Evolutionary conservation across 2,329 filamentous ascomycete genomes (phyloP), one percentile per base, ranked within the genome.

Genomic region (Pseudogymnoascus sp.): DNA sequence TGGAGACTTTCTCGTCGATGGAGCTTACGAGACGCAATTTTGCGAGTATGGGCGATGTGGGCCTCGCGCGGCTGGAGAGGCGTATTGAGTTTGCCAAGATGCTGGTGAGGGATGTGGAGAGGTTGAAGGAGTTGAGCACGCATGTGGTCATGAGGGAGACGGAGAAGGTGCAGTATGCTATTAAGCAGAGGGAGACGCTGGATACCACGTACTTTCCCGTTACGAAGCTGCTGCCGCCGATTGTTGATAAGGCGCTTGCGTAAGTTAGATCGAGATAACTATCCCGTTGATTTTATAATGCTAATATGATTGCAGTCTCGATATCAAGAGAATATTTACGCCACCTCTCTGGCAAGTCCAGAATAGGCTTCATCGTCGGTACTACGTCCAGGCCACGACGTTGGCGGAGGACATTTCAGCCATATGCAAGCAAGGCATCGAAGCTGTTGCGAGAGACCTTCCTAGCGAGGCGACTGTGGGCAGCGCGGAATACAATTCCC

Each of bases 1-100:
- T 97, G 82, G 93, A 97, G 74, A 91, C 91, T 0, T 99, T 97
- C 74, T 93, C 93, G 5, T 96, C 92, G 0, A 96, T 97, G 89
- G 94, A 99, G 75, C 87, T 99, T 67, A 97, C 94, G 2, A 84
- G 94, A 60, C 88, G 94, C 64, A 93, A 97, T 75, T 99, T 97
- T 75, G 89, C 89, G n/a, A 88, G 89, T 38, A 96, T 97, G 91
- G 94, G 94, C 5, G 86, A 89, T 41, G 87, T 86, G 55, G 94
- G 94, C 62, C 86, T 88, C 69, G 83, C 89, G 25, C 84, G 91
- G 58, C 80, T 99, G 30, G 81, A 88, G 60, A 83, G 92, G 63
- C 87, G 94, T 49, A 92, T 97, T 67, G 90, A 93, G 65, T 99
- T 99, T 73, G 92, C 91, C 6, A 83, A 92, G 67, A 82, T 80